phyloP scores from a whole-genome alignment of 352 stramenopile genomes.

The Pythium phragmitis region DNA sequence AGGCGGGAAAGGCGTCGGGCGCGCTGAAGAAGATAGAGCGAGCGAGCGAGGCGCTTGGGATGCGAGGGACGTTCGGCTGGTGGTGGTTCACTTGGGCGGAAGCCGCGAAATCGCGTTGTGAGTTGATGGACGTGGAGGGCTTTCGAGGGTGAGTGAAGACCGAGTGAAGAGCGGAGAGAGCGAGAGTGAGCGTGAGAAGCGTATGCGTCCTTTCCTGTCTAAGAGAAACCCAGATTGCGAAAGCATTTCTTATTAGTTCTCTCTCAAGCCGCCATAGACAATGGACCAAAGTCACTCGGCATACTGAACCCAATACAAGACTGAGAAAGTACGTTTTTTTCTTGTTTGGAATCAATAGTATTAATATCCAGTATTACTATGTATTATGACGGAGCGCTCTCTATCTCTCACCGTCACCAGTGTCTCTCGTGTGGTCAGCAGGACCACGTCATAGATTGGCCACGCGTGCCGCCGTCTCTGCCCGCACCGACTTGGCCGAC shows the following conservation, averaged over 20 bases:
- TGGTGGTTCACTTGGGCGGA: no score
- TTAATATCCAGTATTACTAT: no score
- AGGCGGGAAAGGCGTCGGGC: background rate
- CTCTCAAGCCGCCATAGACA: no score
- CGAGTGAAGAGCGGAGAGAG: background rate
- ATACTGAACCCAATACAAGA: background rate
- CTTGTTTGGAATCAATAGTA: no score
- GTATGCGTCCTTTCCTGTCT: slow-evolving; percentile 4
- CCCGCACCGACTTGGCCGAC: slow-evolving; percentile 4
- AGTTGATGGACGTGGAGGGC: slow-evolving; percentile 2
- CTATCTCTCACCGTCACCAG: no score
- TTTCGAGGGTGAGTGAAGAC: slow-evolving; percentile 5
- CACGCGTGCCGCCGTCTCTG: background rate
- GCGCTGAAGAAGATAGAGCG: background rate
- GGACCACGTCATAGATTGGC: background rate
- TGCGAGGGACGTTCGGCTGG: background rate
- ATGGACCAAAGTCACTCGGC: no score
- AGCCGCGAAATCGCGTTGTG: background rate
- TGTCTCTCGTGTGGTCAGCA: background rate
- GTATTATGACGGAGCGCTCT: no score
- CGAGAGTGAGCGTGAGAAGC: background rate
- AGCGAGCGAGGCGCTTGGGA: background rate
- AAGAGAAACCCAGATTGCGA: no score
- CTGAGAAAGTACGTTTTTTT: background rate
- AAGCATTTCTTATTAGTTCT: no score